phyloP scores from a whole-genome alignment of 2,329 filamentous ascomycete species.

The Sphaerulina populicola region DNA sequence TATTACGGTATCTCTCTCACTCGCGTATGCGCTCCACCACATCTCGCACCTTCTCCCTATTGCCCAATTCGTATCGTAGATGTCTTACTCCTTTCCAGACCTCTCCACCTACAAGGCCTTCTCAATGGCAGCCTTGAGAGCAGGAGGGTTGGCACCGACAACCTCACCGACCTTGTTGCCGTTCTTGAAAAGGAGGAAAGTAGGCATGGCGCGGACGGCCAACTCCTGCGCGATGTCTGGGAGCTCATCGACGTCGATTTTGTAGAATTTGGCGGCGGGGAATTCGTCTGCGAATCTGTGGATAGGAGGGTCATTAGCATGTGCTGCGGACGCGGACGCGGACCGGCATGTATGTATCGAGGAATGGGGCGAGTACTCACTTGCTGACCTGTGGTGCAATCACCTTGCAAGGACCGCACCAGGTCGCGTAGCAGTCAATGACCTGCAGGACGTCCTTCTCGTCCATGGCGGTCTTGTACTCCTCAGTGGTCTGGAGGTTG shows the following conservation, averaged over 20 bases:
- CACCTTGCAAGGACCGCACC: constrained; percentile 93
- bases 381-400: constrained; percentile 68
- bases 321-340: constrained; percentile 1
- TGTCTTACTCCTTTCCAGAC: not conserved
- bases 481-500: constrained; percentile 49
- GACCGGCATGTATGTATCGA: no score
- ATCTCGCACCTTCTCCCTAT: no score
- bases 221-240: constrained; percentile 67
- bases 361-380: constrained; percentile 3
- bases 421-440: constrained; percentile 78
- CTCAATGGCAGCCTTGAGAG: constrained; percentile 50
- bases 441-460: constrained; percentile 55
- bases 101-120: constrained; percentile 6
- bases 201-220: constrained; percentile 83
- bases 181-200: constrained; percentile 76
- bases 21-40: no score
- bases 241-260: constrained; percentile 83
- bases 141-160: constrained; percentile 69
- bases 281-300: constrained; percentile 53
- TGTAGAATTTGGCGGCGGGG: constrained; percentile 64
- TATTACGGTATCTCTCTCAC: no score
- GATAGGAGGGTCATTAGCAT: not conserved
- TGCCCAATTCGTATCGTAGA: not conserved
- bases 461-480: constrained; percentile 50
- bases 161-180: constrained; percentile 65